Evolutionary conservation across 768 basidiomycete species (phyloP).

Genomic region (Phaeotremella skinneri): DNA sequence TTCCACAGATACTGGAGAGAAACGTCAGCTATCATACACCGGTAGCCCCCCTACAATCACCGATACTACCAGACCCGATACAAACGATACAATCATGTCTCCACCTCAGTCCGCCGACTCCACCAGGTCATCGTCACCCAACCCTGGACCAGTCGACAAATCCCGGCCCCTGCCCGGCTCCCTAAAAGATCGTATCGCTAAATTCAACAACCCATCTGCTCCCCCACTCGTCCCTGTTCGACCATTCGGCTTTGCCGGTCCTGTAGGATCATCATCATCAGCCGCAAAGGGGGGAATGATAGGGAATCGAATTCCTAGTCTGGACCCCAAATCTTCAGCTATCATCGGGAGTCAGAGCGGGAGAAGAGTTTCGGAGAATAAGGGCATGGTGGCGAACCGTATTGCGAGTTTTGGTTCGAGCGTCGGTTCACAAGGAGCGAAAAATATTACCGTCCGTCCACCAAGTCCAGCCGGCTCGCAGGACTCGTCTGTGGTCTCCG

Average conservation of each 20-base stretch:
- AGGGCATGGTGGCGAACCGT: slow-evolving; percentile 38
- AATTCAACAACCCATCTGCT: slow-evolving; percentile 44
- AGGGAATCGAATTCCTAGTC: slow-evolving; percentile 39
- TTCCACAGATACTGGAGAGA: background rate
- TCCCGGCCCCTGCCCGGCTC: slow-evolving; percentile 36
- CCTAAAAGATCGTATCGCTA: slow-evolving; percentile 47
- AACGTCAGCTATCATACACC: too few species aligned
- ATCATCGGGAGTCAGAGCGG: slow-evolving; percentile 11
- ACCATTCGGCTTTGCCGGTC: slow-evolving; percentile 31
- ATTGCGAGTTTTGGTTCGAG: slow-evolving; percentile 26
- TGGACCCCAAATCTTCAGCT: slow-evolving; percentile 43
- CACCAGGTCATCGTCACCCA: background rate
- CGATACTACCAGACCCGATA: too few species aligned
- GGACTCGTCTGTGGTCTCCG: slow-evolving; percentile 14
- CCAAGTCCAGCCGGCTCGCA: slow-evolving; percentile 37
- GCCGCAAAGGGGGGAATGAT: slow-evolving; percentile 27
- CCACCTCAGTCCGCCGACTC: background rate
- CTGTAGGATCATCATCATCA: slow-evolving; percentile 5
- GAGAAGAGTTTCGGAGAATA: slow-evolving; percentile 31
- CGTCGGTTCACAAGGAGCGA: background rate
- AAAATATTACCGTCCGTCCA: slow-evolving; percentile 13
- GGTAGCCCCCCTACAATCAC: too few species aligned
- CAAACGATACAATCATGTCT: too few species aligned
- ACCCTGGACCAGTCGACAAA: background rate
- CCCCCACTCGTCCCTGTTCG: slow-evolving; percentile 39